A percentile compares a stretch with the other conserved stretches of the same genome.
These are phyloP conservation scores for Castanopsis chinensis DNA, from an alignment of 306 rosid species.

Conservation along the genomic window DNA sequence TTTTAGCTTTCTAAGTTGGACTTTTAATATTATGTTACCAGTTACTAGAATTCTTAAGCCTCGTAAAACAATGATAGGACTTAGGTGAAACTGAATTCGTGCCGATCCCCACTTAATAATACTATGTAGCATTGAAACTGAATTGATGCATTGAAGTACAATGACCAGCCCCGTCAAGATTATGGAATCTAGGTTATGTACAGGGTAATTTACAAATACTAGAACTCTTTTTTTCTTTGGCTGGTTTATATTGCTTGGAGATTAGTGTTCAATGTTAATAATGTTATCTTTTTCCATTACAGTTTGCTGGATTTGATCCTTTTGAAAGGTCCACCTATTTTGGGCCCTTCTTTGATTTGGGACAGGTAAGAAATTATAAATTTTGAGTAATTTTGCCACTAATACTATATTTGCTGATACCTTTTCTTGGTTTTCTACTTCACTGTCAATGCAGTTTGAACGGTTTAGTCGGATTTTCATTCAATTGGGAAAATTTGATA, in stretches of 20 bases:
- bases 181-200: conserved; percentile 95
- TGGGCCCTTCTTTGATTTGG: conserved; percentile 93
- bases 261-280: not conserved
- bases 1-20: too few species aligned
- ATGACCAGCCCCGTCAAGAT: conserved; percentile 79
- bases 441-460: conserved; percentile 58
- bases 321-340: conserved; percentile 90
- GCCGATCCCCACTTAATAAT: too few species aligned
- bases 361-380: conserved; percentile 56
- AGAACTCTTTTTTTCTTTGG: not conserved
- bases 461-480: conserved; percentile 85
- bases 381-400: not conserved
- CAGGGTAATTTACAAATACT: conserved; percentile 45
- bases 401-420: conserved; percentile 9
- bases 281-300: not conserved
- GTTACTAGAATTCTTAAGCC: too few species aligned
- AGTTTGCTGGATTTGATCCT: conserved; percentile 97
- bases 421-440: not conserved
- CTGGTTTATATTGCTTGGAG: not conserved
- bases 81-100: too few species aligned
- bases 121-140: too few species aligned
- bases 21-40: too few species aligned
- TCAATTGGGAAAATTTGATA: conserved; percentile 36
- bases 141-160: conserved; percentile 68
- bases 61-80: too few species aligned